phyloP scores from a whole-genome alignment of 176 grass and related monocot genomes.

The Cenchrus purpureus region DNA sequence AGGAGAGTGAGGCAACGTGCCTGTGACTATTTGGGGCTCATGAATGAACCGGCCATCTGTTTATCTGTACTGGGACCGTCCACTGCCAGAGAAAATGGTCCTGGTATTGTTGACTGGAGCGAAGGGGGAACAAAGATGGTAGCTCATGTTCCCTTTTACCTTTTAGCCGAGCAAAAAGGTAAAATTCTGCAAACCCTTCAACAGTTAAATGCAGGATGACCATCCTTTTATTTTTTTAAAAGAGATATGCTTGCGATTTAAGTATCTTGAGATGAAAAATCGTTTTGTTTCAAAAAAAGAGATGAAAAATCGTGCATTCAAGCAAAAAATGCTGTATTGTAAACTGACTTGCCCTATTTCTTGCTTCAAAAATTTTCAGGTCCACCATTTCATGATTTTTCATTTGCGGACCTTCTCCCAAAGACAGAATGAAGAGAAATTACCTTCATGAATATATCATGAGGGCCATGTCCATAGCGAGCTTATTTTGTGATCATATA shows the following conservation, averaged over 20 bases:
- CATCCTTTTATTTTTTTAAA: not conserved
- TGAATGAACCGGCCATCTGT: conserved; percentile 87
- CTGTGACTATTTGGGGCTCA: conserved; percentile 91
- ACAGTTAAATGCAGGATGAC: not conserved
- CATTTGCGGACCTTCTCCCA: conserved; percentile 72
- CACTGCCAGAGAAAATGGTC: conserved; percentile 62
- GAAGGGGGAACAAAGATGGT: conserved; percentile 86
- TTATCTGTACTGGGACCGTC: conserved; percentile 80
- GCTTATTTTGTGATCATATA: too few relatives aligned
- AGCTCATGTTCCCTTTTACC: conserved; percentile 90
- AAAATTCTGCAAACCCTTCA: conserved; percentile 40
- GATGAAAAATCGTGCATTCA: too few relatives aligned
- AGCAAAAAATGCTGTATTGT: not conserved
- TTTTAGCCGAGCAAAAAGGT: conserved; percentile 72
- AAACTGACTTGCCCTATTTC: not conserved
- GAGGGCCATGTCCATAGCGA: too few relatives aligned
- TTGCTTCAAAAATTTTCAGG: conserved; percentile 45
- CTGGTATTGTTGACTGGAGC: conserved; percentile 89
- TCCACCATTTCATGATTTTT: conserved; percentile 84
- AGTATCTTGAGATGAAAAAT: not conserved
- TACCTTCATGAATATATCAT: not conserved
- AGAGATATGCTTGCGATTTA: not conserved
- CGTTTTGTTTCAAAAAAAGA: too few relatives aligned
- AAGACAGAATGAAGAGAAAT: conserved; percentile 47
- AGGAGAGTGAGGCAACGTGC: conserved; percentile 85